Evolutionary conservation across 768 basidiomycete species (phyloP), one percentile per base, ranked within the genome.

Genomic region (Podaxis rugospora): DNA sequence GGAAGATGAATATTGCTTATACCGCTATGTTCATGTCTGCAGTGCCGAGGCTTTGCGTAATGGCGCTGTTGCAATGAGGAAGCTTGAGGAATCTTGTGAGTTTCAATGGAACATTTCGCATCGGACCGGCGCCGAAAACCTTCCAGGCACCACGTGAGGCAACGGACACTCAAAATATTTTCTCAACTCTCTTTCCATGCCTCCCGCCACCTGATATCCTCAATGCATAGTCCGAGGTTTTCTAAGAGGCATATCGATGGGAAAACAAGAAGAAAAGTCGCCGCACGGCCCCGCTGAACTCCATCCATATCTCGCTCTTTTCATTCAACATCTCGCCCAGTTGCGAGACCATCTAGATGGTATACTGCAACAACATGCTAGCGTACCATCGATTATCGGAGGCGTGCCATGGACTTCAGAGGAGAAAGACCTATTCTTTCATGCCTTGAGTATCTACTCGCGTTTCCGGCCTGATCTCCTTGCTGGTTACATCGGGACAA

Each of bases 391-490:
- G 13, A 10, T n/a, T 13, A 36, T 64, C 25, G 59, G 39, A 35
- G 65, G 18, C 66, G 73, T 78, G 40, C 78, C 74, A 61, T 94
- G 92, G 92, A 84, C 87, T 3, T 69, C 78, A 0, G 64, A 73
- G n/a, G 93, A 95, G 67, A 88, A 89, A 63, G 77, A 84, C 27
- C 64, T 68, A 0, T 91, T 94, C 73, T 94, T 93, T 70, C 87
- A 83, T 69, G 87, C 82, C 0, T 71, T 94, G 21, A 72, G 80
- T 27, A 70, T 85, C 1, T 75, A 89, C 71, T 93, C 92, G 18
- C 81, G 89, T 25, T 78, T 89, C 46, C 75, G 90, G 21, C 89
- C 91, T 0, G 93, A 94, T 70, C 79, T 93, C 51, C 88, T 95
- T 53, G 85, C 90, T 0, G 77, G 75, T 4, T 80, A 80, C 52